Evolutionary conservation across 495 filamentous ascomycete species (phyloP).

Genomic region (Melanomma pulvis-pyrius): DNA sequence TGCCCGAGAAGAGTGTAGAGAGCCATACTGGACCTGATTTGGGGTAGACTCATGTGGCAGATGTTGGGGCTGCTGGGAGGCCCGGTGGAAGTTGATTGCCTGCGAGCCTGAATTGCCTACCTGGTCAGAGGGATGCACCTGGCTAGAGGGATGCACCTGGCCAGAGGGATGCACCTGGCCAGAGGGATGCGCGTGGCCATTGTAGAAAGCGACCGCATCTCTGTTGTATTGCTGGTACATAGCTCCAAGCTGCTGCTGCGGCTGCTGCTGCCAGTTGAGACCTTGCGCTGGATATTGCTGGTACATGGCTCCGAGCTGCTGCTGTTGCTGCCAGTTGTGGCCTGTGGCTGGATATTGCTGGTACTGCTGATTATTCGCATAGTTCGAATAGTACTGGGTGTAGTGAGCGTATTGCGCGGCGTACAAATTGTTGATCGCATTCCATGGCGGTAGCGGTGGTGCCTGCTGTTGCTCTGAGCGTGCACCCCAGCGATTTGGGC

Average conservation of each 20-base stretch:
- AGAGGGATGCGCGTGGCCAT: background rate
- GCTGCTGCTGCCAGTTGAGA: background rate
- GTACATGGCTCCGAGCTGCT: background rate
- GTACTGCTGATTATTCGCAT: background rate
- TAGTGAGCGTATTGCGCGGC: background rate
- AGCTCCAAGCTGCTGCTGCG: background rate
- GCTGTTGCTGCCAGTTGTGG: background rate
- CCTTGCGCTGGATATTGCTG: background rate
- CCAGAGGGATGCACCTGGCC: background rate
- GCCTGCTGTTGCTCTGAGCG: background rate
- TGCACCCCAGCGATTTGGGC: background rate
- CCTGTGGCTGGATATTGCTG: background rate
- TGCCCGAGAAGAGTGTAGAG: background rate
- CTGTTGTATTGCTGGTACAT: background rate
- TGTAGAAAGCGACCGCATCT: background rate
- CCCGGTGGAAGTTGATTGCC: background rate
- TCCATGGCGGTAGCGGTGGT: background rate
- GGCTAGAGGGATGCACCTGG: too few relatives aligned
- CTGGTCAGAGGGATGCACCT: too few relatives aligned
- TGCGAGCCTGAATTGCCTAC: background rate
- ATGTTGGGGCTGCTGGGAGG: background rate
- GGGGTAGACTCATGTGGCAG: background rate
- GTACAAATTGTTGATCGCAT: background rate
- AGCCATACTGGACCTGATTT: conserved; percentile 33
- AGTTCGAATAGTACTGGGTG: background rate